Evolutionary conservation across 352 stramenopile species (phyloP), one percentile per base, ranked within the genome.

Genomic region (Pythium monospermum): DNA sequence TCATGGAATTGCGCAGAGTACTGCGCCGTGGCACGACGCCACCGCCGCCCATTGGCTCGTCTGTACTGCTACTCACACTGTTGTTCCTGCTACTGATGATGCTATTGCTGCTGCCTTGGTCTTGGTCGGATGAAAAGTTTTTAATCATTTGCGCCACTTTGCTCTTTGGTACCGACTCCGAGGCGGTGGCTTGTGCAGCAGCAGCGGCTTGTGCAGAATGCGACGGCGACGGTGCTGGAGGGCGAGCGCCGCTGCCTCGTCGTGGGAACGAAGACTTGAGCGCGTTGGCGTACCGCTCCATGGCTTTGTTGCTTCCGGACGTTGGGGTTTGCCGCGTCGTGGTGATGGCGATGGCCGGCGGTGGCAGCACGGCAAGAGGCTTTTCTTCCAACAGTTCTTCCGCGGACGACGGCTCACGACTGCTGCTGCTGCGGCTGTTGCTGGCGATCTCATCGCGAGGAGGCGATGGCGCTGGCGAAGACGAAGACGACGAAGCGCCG

Each of bases 101-200:
- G n/a, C n/a, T n/a, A n/a, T n/a, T n/a, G n/a, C n/a, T n/a, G 30
- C 7, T 8, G 30, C 7, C 8, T 35, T 8, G 30, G 30, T 8
- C 39, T 33, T 64, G 59, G 23, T 73, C 68, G 4, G 27, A 36
- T 8, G 71, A 82, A 26, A 85, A 88, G 60, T 85, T 88, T 63
- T 86, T 86, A 61, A 86, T 85, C 49, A 88, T 55, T 50, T 76
- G 62, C 22, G 77, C 74, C 22, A 88, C 66, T 37, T 84, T 84
- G 58, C 59, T 85, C 26, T 58, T 70, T 27, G 26, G 53, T 61
- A 47, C 37, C 36, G 10, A 27, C 19, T 6, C 28, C 27, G 15
- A 28, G 16, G 22, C 23, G 8, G 28, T 21, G 4, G 42, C 42
- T 15, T 25, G 23, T 8, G 7, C 52, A 32, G 8, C 15, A 8